These are phyloP conservation scores for Ceratocystis ficicola DNA, from an alignment of 2,329 filamentous ascomycete species.

Conservation along the genomic window DNA sequence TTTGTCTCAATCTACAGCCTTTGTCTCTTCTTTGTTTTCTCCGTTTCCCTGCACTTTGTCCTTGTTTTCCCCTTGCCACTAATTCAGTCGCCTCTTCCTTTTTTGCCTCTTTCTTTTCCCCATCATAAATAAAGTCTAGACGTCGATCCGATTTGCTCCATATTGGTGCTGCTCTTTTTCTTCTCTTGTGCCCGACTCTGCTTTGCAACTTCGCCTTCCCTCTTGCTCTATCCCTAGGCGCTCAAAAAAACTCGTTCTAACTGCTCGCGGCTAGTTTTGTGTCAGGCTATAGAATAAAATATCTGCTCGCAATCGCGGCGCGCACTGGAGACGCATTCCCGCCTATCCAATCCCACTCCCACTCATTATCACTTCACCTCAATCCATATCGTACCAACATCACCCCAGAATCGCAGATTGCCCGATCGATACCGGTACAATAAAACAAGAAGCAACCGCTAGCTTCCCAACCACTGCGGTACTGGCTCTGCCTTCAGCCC, in stretches of 20 bases:
- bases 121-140: not conserved
- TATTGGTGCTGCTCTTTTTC: not conserved
- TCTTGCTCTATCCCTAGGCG: not conserved
- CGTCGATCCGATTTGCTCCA: not conserved
- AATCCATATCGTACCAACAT: not conserved
- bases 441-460: not conserved
- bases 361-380: not conserved
- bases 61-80: constrained; percentile 11
- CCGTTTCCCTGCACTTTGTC: not conserved
- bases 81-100: constrained; percentile 1
- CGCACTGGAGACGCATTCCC: constrained; percentile 1
- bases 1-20: constrained; percentile 10
- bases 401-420: not conserved
- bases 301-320: constrained; percentile 1
- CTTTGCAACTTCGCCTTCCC: not conserved
- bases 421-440: not conserved
- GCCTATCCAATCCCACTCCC: not conserved
- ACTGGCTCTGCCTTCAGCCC: not conserved
- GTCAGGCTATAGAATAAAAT: not conserved
- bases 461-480: not conserved
- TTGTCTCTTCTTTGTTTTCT: constrained; percentile 11
- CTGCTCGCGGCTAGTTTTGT: constrained; percentile 4
- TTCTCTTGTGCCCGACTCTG: not conserved
- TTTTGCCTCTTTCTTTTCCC: not conserved
- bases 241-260: not conserved